Evolutionary conservation across 768 basidiomycete species (phyloP), one percentile per base, ranked within the genome.

Genomic region (Auriscalpium orientale): DNA sequence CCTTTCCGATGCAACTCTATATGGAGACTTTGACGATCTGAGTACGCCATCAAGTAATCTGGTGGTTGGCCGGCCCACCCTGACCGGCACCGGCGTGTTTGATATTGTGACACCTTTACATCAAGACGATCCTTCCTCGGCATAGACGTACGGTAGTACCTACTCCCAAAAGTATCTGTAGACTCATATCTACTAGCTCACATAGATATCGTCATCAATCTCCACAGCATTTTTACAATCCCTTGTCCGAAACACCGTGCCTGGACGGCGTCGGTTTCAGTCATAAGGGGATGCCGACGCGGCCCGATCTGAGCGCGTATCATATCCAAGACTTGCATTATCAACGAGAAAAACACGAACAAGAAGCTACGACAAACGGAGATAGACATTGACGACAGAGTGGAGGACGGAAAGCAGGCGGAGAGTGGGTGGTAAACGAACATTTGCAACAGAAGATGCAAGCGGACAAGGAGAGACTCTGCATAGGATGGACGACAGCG

Each of bases 21-120:
- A 87, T 67, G 97, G 97, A 22, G 97, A 98, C 73, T 98, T 91
- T 71, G 95, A 98, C 68, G 88, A 94, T 66, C 76, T 98, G 61
- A 81, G 83, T 18, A 87, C 88, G 20, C 95, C 95, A 2, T 94
- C 94, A 5, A 89, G 92, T 1, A 91, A 85, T 67, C 88, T 99
- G 68, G 95, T 98, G 35, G 63, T 97, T 56, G 95, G 95, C 45
- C 79, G 87, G 59, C 91, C 93, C 9, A 90, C 82, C 66, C 73
- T 77, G 51, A 91, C 87, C n/a, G 95, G 95, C n/a, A 98, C 95
- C 21, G 97, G 95, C 5, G 83, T 84, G 36, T 99, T 98, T 64
- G 95, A 93, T 67, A 81, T 98, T 43, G 80, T 91, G 55, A 82
- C 84, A 80, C 76, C 77, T 33, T 69, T 72, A 3, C 34, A 43